Percentiles rank a stretch among this genome's conserved stretches.
Conservation (phyloP, 2,329 filamentous ascomycete species). For the Microthyrium microscopicum region DNA sequence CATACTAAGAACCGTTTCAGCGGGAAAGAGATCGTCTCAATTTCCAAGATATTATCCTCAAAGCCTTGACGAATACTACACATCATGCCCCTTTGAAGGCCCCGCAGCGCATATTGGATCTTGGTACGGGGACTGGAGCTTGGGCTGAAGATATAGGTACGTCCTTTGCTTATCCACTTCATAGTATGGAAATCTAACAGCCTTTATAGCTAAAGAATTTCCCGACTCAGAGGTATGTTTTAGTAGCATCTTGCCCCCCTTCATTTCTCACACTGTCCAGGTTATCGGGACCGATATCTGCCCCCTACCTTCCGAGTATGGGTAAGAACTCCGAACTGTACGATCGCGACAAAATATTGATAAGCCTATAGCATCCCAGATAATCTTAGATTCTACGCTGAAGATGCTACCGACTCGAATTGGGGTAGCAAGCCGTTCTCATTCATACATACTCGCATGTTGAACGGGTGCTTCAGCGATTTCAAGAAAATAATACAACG, state of each 20-base stretch:
- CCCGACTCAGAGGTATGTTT: slow-evolving; percentile 15
- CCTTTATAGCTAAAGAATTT: slow-evolving; percentile 17
- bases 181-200: not conserved
- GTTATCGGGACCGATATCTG: slow-evolving; percentile 25
- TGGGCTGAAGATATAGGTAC: slow-evolving; percentile 27
- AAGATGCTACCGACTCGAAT: slow-evolving; percentile 40
- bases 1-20: too few species aligned
- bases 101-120: slow-evolving; percentile 23
- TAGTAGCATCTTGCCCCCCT: slow-evolving; percentile 6
- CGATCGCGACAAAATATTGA: not conserved
- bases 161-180: slow-evolving; percentile 7
- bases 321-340: slow-evolving; percentile 4
- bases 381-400: slow-evolving; percentile 59
- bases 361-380: slow-evolving; percentile 37
- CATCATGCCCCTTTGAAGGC: slow-evolving; percentile 21
- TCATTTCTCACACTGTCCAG: slow-evolving; percentile 14
- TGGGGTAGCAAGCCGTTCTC: slow-evolving; percentile 42
- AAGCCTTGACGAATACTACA: slow-evolving; percentile 18
- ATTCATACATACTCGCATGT: slow-evolving; percentile 41
- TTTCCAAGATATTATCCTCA: slow-evolving; percentile 22
- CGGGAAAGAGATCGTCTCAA: slow-evolving; percentile 22
- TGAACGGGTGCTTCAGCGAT: slow-evolving; percentile 40
- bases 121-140: slow-evolving; percentile 25
- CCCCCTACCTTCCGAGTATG: slow-evolving; percentile 23
- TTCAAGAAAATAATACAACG: slow-evolving; percentile 39